Evolutionary conservation across 768 basidiomycete species (phyloP).

Genomic region (Tylopilus felleus): DNA sequence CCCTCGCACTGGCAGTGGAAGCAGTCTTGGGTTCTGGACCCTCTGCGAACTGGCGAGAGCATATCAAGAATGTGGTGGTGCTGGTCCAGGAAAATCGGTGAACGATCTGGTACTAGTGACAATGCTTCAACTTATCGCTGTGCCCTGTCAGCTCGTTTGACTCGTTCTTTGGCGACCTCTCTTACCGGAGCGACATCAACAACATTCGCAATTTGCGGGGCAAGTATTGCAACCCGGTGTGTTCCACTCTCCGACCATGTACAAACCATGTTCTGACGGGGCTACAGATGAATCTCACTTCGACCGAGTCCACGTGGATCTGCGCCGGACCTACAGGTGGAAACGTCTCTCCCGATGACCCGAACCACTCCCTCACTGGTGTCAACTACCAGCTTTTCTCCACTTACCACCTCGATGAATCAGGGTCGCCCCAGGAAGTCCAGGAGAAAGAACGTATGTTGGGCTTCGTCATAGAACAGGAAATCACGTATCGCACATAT

Average conservation of each 20-base stretch:
- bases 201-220: slow-evolving; percentile 20
- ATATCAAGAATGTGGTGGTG: slow-evolving; percentile 25
- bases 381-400: slow-evolving; percentile 25
- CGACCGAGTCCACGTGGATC: slow-evolving; percentile 6
- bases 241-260: not conserved
- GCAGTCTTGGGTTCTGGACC: not conserved
- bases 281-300: slow-evolving; percentile 14
- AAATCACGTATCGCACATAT: slow-evolving; percentile 10
- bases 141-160: slow-evolving; percentile 20
- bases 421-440: not conserved
- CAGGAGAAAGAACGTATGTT: slow-evolving; percentile 15
- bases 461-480: slow-evolving; percentile 22
- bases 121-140: not conserved
- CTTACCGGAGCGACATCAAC: slow-evolving; percentile 22
- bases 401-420: slow-evolving; percentile 21
- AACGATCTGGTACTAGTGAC: not conserved
- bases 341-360: slow-evolving; percentile 25
- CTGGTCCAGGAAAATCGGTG: slow-evolving; percentile 28
- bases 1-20: slow-evolving; percentile 4
- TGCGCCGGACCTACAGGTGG: slow-evolving; percentile 16
- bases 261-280: not conserved
- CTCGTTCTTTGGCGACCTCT: slow-evolving; percentile 27
- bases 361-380: slow-evolving; percentile 24
- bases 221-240: slow-evolving; percentile 25
- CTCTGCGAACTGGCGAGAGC: slow-evolving; percentile 21